Base-by-base conservation (phyloP, 2,329 filamentous ascomycete genomes). In the Alternaria sp. region DNA sequence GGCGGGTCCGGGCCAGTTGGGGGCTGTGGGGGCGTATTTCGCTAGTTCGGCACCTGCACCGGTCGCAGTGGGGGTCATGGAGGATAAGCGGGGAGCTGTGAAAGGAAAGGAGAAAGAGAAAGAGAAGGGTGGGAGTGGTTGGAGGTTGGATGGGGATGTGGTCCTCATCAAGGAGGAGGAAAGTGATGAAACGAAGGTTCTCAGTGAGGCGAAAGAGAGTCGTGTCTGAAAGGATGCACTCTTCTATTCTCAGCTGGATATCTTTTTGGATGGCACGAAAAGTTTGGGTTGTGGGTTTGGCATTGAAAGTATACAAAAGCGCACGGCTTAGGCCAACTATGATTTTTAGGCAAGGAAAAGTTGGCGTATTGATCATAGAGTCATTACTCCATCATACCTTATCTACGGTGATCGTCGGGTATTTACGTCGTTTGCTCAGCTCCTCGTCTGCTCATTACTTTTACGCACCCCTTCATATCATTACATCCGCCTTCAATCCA, bases 1-100 rank as follows among this genome's bases (percentile, higher is more conserved):
- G 44, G 64, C 54, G 0, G 45, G 45, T 6, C 15, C 8, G 3
- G 44, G 28, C 6, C 47, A 63, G 10, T 6, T 70, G 14, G 6
- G 25, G 26, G 28, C 28, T 18, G 33, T 59, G 14, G 8, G 64
- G 7, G 58, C 12, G 11, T 70, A 68, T 28, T 65, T 63, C 45
- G 56, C 14, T 8, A 28, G 5, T 56, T n/a, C n/a, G n/a, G n/a
- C n/a, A n/a, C n/a, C n/a, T n/a, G n/a, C n/a, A n/a, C n/a, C n/a
- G n/a, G n/a, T n/a, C n/a, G n/a, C n/a, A n/a, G n/a, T n/a, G n/a
- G n/a, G n/a, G n/a, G n/a, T n/a, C n/a, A n/a, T n/a, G n/a, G n/a
- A n/a, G n/a, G n/a, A n/a, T n/a, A n/a, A n/a, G n/a, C n/a, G n/a
- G n/a, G n/a, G n/a, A n/a, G n/a, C 5, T 14, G 15, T 15, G n/a